phyloP scores from a whole-genome alignment of 345 rosid genomes.

The Salix koriyanagi region DNA sequence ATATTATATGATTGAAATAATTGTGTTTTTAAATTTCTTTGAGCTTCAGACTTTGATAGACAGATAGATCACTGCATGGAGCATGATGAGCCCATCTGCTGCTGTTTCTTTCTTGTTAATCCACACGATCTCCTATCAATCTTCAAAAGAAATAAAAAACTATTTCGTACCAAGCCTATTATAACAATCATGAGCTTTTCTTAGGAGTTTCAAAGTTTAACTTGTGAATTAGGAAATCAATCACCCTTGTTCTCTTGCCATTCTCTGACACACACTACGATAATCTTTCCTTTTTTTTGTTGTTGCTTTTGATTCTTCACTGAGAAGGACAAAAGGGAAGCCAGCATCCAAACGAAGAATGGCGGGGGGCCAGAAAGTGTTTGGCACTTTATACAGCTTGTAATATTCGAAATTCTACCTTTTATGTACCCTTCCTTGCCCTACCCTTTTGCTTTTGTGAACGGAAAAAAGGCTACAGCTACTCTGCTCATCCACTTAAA shows the following conservation, averaged over 20 bases:
- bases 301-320: too few species aligned
- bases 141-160: background rate
- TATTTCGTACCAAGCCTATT: background rate
- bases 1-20: too few species aligned
- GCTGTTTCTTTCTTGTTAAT: too few species aligned
- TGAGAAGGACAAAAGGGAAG: background rate
- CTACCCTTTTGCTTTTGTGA: background rate
- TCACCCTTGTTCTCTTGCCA: background rate
- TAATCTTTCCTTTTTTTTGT: too few species aligned
- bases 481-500: background rate
- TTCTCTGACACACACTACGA: background rate
- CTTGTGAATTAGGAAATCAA: background rate
- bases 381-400: background rate
- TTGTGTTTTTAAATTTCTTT: too few species aligned
- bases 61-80: too few species aligned
- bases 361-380: constrained; percentile 1
- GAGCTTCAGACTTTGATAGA: too few species aligned
- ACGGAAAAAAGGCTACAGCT: background rate
- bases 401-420: background rate
- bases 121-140: too few species aligned
- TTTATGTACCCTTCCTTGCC: background rate
- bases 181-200: background rate
- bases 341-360: background rate
- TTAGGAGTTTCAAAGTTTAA: background rate
- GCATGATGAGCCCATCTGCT: too few species aligned